phyloP scores from a whole-genome alignment of 1,284 basidiomycete species.

The Ustilago cynodontis region DNA sequence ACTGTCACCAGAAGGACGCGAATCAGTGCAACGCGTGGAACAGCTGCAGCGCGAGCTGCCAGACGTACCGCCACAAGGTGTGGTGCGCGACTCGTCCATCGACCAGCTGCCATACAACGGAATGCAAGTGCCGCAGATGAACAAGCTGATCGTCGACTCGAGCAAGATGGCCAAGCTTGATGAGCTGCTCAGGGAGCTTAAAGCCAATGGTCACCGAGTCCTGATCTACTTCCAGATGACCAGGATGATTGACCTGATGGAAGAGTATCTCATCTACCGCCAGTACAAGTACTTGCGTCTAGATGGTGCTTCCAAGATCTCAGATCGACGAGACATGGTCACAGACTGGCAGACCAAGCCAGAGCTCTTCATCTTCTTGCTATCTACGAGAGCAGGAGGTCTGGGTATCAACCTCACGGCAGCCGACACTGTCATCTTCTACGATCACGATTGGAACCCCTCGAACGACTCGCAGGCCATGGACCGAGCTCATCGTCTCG shows the following conservation, averaged over 20 bases:
- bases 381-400: slow-evolving; percentile 96
- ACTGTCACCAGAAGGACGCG: slow-evolving; percentile 78
- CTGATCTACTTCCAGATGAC: slow-evolving; percentile 99
- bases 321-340: slow-evolving; percentile 98
- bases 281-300: slow-evolving; percentile 97
- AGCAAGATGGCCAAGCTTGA: slow-evolving; percentile 95
- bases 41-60: slow-evolving; percentile 76
- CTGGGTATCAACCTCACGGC: slow-evolving; percentile 98
- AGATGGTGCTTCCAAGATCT: slow-evolving; percentile 94
- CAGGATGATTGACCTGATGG: slow-evolving; percentile 99
- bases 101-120: slow-evolving; percentile 85
- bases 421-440: slow-evolving; percentile 92
- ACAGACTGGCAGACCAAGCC: slow-evolving; percentile 98
- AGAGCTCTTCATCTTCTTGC: slow-evolving; percentile 73
- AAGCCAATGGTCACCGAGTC: slow-evolving; percentile 91
- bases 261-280: slow-evolving; percentile 96
- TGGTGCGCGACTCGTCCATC: slow-evolving; percentile 78
- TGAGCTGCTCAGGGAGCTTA: slow-evolving; percentile 87
- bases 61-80: slow-evolving; percentile 77
- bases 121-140: slow-evolving; percentile 94
- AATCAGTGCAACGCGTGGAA: slow-evolving; percentile 76
- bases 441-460: slow-evolving; percentile 99
- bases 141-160: slow-evolving; percentile 95
- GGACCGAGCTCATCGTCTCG: slow-evolving; percentile 98
- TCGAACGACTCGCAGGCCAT: slow-evolving; percentile 97